These are phyloP conservation scores for Serendipita sp. DNA, from an alignment of 768 basidiomycete species.

Conservation along the genomic window DNA sequence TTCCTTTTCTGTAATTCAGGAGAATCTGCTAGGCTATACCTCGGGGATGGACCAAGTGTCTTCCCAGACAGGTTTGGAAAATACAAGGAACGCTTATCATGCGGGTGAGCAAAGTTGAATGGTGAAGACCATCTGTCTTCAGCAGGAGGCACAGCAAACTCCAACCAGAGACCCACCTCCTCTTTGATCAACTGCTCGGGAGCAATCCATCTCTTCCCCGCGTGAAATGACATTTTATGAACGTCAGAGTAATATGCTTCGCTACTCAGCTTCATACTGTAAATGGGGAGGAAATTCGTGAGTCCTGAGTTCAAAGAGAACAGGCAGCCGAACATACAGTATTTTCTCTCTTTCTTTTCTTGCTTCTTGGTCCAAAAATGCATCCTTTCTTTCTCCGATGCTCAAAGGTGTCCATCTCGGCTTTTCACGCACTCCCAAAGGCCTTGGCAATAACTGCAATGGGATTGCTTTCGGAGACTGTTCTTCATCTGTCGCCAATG, in stretches of 20 bases:
- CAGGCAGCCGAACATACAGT: neutral
- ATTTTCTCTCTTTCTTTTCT: neutral
- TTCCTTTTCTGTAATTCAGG: neutral
- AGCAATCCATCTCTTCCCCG: conserved; percentile 91
- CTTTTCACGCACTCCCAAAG: neutral
- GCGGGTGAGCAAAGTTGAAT: neutral
- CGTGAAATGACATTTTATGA: conserved; percentile 27
- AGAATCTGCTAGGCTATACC: neutral
- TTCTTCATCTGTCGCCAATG: too few relatives aligned
- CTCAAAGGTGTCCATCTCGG: conserved; percentile 10
- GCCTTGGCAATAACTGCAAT: neutral
- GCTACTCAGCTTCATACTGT: neutral
- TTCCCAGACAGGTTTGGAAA: conserved; percentile 76
- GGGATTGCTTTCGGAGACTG: neutral
- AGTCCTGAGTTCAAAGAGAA: neutral
- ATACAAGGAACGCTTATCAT: conserved; percentile 67
- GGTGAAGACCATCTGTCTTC: neutral
- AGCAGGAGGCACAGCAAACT: neutral
- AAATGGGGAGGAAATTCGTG: neutral
- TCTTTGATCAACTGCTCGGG: conserved; percentile 77
- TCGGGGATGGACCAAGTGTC: conserved; percentile 25
- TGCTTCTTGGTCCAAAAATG: neutral
- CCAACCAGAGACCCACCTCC: conserved; percentile 42
- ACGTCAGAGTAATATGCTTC: conserved; percentile 4
- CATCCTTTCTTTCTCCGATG: neutral